Percentiles rank a stretch among this genome's conserved stretches.
Evolutionary conservation across 805 yeast genomes (phyloP).

Genomic region (Pichia cephalocereana): DNA sequence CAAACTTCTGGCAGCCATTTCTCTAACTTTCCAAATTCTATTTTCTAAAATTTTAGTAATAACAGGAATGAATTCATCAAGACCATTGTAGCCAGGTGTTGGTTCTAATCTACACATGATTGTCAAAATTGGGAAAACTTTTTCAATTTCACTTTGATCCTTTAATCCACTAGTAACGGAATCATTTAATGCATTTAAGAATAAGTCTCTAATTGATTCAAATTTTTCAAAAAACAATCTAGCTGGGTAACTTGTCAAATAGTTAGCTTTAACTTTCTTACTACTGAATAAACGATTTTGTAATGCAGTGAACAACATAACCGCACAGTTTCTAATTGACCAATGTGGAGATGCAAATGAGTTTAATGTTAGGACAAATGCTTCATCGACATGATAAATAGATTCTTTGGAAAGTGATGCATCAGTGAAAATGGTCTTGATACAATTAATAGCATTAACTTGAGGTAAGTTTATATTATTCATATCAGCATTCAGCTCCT

Average conservation of each 20-base stretch:
- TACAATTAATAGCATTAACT: constrained; percentile 87
- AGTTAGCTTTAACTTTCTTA: constrained; percentile 27
- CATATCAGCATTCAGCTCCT: constrained; percentile 19
- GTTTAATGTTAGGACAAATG: constrained; percentile 50
- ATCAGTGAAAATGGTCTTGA: constrained; percentile 67
- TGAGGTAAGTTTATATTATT: constrained; percentile 73
- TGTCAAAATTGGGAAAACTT: constrained; percentile 67
- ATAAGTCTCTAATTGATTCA: constrained; percentile 39
- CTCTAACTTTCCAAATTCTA: constrained; percentile 74
- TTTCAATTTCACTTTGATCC: constrained; percentile 29
- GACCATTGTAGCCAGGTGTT: constrained; percentile 43
- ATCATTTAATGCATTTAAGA: constrained; percentile 34
- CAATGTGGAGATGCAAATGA: constrained; percentile 62
- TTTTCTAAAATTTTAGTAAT: constrained; percentile 42
- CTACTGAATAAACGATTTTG: constrained; percentile 75
- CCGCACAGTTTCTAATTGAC: constrained; percentile 87
- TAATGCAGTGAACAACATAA: constrained; percentile 83
- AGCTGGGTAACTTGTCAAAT: constrained; percentile 27
- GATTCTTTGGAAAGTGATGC: constrained; percentile 50
- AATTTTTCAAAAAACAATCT: constrained; percentile 64
- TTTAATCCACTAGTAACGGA: constrained; percentile 28
- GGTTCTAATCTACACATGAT: constrained; percentile 61
- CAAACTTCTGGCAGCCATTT: constrained; percentile 70
- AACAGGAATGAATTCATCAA: constrained; percentile 42
- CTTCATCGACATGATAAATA: constrained; percentile 42